Base-by-base conservation (phyloP, 352 stramenopile species). In the Pythium biforme region DNA sequence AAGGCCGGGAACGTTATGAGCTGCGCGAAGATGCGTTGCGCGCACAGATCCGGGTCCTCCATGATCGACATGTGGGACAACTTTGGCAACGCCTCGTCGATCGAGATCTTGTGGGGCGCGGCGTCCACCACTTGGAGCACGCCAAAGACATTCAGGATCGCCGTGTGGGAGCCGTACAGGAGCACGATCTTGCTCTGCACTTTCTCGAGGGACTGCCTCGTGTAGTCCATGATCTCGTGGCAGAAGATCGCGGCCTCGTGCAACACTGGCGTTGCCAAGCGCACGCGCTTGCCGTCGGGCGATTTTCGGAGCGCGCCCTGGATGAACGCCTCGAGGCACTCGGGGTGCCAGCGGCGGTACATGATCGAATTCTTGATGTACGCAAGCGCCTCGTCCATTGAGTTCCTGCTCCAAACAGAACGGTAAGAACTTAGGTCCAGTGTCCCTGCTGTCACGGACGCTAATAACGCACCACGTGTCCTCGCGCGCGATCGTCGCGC, bases 191-290 rank as follows among this genome's bases (percentile, higher is more conserved):
- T 25, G 29, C 60, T 61, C 25, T 27, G 12, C 3, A 62, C 40
- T 14, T 41, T 15, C 2, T 12, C 11, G 22, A 62, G 17, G 3
- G 55, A 25, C 6, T 64, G 26, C 22, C 22, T 14, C 1, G 47
- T 51, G 48, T 49, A 61, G 9, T 37, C n/a, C 31, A 46, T 41
- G 53, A 62, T 37, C 19, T 57, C 19, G 31, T 51, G 26, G 52
- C 53, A 68, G 55, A 64, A 69, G 15, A 69, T 20, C 9, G 55
- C 33, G 4, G 55, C 54, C 20, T 69, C 62, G 14, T 69, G 55
- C 2, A 60, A 25, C n/a, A 59, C 33, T 11, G 62, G 47, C 37
- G 45, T 46, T 12, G 62, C 62, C 3, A 69, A 29, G 2, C 40
- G 49, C 37, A 57, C 51, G 7, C n/a, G 14, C 15, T 19, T 51